phyloP scores from a whole-genome alignment of 1,139 yeast species.

The Saccharomyces uvarum region DNA sequence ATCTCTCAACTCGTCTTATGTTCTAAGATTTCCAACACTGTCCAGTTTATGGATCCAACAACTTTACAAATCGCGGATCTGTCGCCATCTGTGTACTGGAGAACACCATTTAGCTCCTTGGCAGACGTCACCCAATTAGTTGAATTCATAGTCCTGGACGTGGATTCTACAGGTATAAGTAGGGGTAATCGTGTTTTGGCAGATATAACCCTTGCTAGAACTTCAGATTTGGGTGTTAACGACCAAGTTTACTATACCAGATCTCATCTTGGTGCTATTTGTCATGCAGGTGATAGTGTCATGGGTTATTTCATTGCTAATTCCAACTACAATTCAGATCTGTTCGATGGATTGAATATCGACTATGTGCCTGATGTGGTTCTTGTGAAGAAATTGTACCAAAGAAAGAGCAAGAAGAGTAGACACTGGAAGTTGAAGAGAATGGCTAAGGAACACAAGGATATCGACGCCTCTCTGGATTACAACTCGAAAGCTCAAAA shows the following conservation, averaged over 20 bases:
- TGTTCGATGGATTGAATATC: constrained; percentile 61
- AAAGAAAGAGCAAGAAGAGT: constrained; percentile 66
- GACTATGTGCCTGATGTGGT: constrained; percentile 79
- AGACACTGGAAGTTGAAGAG: constrained; percentile 95
- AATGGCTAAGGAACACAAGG: constrained; percentile 93
- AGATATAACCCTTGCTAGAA: constrained; percentile 82
- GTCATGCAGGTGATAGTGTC: constrained; percentile 94
- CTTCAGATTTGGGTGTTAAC: constrained; percentile 76
- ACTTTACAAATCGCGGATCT: constrained; percentile 79
- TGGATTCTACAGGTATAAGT: constrained; percentile 83
- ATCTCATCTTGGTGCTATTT: constrained; percentile 84
- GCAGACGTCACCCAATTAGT: constrained; percentile 68
- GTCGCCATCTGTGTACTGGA: constrained; percentile 73
- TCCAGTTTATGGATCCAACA: constrained; percentile 80
- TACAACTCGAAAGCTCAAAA: constrained; percentile 61
- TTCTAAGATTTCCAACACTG: constrained; percentile 67
- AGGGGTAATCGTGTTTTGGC: constrained; percentile 81
- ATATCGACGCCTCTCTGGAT: constrained; percentile 70
- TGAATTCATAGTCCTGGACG: constrained; percentile 89
- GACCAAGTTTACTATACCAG: constrained; percentile 75
- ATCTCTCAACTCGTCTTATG: constrained; percentile 80
- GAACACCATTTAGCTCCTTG: constrained; percentile 72
- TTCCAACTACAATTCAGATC: constrained; percentile 77
- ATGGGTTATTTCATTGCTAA: constrained; percentile 81
- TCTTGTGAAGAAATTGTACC: constrained; percentile 83